Evolutionary conservation across 225 moss, liverwort and hornwort species (phyloP).

Genomic region (Thuidium tamariscinum): DNA sequence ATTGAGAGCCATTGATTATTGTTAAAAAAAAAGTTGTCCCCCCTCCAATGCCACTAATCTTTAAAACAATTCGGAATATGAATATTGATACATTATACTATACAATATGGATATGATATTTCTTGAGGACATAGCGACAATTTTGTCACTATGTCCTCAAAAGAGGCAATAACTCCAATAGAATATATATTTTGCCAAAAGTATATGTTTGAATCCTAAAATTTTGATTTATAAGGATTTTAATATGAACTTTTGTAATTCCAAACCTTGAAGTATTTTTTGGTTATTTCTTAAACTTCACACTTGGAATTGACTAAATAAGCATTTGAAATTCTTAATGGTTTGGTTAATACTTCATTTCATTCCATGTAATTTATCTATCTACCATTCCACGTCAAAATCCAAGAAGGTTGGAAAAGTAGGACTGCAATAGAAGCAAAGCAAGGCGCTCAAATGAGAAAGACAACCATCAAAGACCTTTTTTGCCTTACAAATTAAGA

Average conservation of each 20-base stretch:
- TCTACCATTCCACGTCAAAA: fast-evolving
- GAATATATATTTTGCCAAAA: background rate
- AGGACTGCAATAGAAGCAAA: fast-evolving
- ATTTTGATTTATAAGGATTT: no score
- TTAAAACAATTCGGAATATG: no score
- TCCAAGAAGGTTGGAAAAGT: background rate
- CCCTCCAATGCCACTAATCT: no score
- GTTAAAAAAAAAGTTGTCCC: no score
- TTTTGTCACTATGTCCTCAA: no score
- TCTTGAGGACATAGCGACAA: no score
- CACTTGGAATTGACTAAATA: background rate
- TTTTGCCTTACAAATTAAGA: fast-evolving
- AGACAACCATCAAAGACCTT: background rate
- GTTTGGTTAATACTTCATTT: background rate
- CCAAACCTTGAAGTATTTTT: background rate
- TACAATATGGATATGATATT: no score
- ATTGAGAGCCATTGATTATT: no score
- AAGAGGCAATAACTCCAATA: background rate
- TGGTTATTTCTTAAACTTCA: background rate
- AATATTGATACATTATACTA: no score
- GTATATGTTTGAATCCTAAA: background rate
- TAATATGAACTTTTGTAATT: background rate
- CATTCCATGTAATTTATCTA: background rate
- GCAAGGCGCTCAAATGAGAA: fast-evolving
- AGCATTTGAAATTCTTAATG: background rate